These are phyloP conservation scores for Pestalotiopsis sp. DNA, from an alignment of 2,329 filamentous ascomycete species.

Conservation along the genomic window DNA sequence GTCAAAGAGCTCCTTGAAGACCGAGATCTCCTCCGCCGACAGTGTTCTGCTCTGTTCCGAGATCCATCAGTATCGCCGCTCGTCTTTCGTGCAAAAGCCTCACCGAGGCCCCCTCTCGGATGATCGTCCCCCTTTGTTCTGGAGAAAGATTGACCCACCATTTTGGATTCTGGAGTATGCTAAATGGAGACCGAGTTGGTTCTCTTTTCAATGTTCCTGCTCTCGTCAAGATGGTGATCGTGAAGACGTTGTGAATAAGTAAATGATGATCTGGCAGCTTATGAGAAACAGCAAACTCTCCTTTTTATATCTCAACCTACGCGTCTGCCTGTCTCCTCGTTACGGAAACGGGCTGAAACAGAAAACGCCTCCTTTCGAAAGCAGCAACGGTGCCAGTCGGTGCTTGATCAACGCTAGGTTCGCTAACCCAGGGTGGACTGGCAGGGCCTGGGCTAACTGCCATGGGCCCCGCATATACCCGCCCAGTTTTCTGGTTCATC, in stretches of 20 bases:
- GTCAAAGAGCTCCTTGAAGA: conserved; percentile 33
- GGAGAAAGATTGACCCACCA: background rate
- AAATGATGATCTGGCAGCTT: no score
- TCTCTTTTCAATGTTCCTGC: background rate
- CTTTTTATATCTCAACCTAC: no score
- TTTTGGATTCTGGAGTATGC: background rate
- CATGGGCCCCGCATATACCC: no score
- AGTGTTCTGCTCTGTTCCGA: conserved; percentile 22
- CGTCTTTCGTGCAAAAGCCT: background rate
- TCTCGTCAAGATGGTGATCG: background rate
- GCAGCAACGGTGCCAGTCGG: background rate
- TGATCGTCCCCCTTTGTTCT: background rate
- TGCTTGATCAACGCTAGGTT: conserved; percentile 12
- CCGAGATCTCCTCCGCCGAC: conserved; percentile 29
- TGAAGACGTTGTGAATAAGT: no score
- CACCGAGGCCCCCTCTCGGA: background rate
- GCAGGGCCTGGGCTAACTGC: no score
- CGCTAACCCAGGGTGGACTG: background rate
- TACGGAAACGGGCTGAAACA: conserved; percentile 2
- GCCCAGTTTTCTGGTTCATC: background rate
- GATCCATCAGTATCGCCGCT: background rate
- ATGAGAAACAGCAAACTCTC: no score
- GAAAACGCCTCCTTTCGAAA: conserved; percentile 1
- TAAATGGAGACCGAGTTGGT: background rate
- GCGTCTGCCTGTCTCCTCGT: background rate